Evolutionary conservation across 2,329 filamentous ascomycete genomes (phyloP).

Genomic region (Boeremia lycopersici): DNA sequence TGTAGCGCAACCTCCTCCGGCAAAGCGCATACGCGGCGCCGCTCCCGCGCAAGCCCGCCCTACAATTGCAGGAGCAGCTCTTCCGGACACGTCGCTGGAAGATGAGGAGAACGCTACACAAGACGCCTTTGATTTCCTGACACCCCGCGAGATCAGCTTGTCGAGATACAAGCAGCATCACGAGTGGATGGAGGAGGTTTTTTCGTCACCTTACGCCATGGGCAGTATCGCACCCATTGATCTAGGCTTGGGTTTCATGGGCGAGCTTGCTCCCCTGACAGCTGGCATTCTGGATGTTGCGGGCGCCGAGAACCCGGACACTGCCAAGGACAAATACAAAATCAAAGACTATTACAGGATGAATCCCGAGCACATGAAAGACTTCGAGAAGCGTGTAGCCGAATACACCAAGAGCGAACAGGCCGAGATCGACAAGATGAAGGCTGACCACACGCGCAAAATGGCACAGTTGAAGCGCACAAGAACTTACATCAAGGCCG

Average conservation of each 20-base stretch:
- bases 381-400: constrained; percentile 80
- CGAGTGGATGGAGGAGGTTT: constrained; percentile 98
- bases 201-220: constrained; percentile 87
- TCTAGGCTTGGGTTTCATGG: constrained; percentile 78
- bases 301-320: constrained; percentile 38
- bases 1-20: constrained; percentile 50
- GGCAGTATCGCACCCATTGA: constrained; percentile 86
- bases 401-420: constrained; percentile 75
- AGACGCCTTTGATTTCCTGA: constrained; percentile 88
- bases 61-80: constrained; percentile 35
- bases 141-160: constrained; percentile 85
- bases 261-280: constrained; percentile 80
- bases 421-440: constrained; percentile 84
- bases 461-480: constrained; percentile 76
- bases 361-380: constrained; percentile 76
- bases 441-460: constrained; percentile 75
- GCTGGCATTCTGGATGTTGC: constrained; percentile 78
- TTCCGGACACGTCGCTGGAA: constrained; percentile 64
- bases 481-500: constrained; percentile 72
- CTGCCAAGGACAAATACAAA: constrained; percentile 32
- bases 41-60: constrained; percentile 53
- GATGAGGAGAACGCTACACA: constrained; percentile 89
- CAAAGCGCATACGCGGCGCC: constrained; percentile 53
- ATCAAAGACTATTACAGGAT: constrained; percentile 68
- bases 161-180: constrained; percentile 92